phyloP scores from a whole-genome alignment of 352 stramenopile species.

The Phytophthora podocarpi region DNA sequence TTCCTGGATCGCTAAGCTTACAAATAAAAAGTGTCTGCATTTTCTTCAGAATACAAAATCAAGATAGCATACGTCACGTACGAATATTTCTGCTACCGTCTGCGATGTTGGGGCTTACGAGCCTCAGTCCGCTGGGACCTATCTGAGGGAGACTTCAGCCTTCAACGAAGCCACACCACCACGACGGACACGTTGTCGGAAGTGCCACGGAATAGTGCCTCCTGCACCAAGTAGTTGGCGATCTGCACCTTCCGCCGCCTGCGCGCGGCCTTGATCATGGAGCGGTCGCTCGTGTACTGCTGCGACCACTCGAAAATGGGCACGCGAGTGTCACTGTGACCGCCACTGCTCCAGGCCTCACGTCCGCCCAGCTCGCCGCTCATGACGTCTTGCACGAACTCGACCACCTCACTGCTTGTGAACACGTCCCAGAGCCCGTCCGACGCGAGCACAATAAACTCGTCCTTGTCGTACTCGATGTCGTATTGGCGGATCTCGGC shows the following conservation, averaged over 20 bases:
- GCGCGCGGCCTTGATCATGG: slow-evolving; percentile 90
- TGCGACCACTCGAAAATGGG: slow-evolving; percentile 91
- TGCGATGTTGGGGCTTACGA: too few species aligned
- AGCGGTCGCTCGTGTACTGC: slow-evolving; percentile 88
- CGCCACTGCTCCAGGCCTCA: slow-evolving; percentile 81
- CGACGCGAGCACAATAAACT: slow-evolving; percentile 94
- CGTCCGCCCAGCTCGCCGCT: slow-evolving; percentile 79
- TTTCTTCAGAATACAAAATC: slow-evolving; percentile 24
- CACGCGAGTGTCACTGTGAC: slow-evolving; percentile 82
- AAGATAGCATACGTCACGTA: slow-evolving; percentile 25
- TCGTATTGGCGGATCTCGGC: slow-evolving; percentile 82
- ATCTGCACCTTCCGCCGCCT: slow-evolving; percentile 91
- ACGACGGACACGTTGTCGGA: slow-evolving; percentile 93
- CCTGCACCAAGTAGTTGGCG: slow-evolving; percentile 91
- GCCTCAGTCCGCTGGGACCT: not conserved
- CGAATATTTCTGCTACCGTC: slow-evolving; percentile 21
- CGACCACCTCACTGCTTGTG: slow-evolving; percentile 89
- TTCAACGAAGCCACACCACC: slow-evolving; percentile 88
- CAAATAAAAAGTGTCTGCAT: too few species aligned
- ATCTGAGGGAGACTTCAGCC: not conserved
- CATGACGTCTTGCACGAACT: slow-evolving; percentile 92
- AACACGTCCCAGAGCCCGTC: slow-evolving; percentile 96
- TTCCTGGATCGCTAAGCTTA: too few species aligned
- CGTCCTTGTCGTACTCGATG: slow-evolving; percentile 78
- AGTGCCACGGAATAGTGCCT: slow-evolving; percentile 89